Conservation (phyloP, 2,329 filamentous ascomycete species). For the Aureobasidium sp. region DNA sequence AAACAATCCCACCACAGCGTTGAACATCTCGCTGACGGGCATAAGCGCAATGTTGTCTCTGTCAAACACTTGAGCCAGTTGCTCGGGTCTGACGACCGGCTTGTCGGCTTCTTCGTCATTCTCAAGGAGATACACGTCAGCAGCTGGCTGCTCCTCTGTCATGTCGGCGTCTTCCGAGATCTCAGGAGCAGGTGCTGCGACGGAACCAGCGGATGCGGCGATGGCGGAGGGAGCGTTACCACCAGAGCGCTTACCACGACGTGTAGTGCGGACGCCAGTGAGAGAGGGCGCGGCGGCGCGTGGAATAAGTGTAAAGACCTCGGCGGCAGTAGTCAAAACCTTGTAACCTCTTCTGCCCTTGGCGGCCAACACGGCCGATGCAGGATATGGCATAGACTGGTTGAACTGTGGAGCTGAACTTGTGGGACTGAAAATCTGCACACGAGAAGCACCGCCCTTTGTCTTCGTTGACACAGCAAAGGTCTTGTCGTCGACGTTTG, state of each 20-base stretch:
- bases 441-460: not conserved
- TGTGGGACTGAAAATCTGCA: slow-evolving; percentile 2
- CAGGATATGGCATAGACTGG: not conserved
- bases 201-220: not conserved
- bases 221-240: not conserved
- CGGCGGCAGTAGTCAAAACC: slow-evolving; percentile 64
- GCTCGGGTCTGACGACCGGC: slow-evolving; percentile 58
- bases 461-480: slow-evolving; percentile 28
- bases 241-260: not conserved
- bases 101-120: slow-evolving; percentile 41
- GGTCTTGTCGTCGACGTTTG: slow-evolving; percentile 48
- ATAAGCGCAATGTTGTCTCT: slow-evolving; percentile 59
- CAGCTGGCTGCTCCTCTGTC: slow-evolving; percentile 23
- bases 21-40: slow-evolving; percentile 66
- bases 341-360: slow-evolving; percentile 62
- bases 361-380: slow-evolving; percentile 56
- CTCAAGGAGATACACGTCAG: slow-evolving; percentile 18
- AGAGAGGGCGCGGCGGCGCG: slow-evolving; percentile 15
- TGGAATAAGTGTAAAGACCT: slow-evolving; percentile 46
- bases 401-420: not conserved
- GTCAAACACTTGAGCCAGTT: slow-evolving; percentile 62
- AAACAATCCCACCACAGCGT: slow-evolving; percentile 59
- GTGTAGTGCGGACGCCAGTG: not conserved
- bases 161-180: slow-evolving; percentile 19
- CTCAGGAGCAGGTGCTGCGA: not conserved